These are phyloP conservation scores for Arachnomyces sp. DNA, from an alignment of 2,329 filamentous ascomycete species.

Conservation along the genomic window DNA sequence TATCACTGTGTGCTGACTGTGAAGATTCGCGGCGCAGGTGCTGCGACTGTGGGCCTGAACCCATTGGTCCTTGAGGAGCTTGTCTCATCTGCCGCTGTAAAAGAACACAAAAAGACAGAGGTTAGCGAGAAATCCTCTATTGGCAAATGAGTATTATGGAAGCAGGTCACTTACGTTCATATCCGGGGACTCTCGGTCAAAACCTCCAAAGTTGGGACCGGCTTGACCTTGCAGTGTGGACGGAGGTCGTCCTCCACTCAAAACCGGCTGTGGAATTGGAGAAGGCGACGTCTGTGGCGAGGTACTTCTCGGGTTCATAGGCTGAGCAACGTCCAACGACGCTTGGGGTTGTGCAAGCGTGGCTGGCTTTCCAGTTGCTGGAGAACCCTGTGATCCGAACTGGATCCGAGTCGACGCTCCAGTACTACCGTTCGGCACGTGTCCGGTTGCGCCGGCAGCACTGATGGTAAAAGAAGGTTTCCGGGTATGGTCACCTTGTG, in stretches of 20 bases:
- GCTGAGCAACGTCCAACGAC: constrained; percentile 43
- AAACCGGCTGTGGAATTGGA: constrained; percentile 81
- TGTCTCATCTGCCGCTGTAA: constrained; percentile 62
- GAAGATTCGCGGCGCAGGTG: constrained; percentile 83
- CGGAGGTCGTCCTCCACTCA: constrained; percentile 75
- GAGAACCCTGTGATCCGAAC: constrained; percentile 65
- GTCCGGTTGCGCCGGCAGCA: constrained; percentile 68
- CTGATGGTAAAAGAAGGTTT: constrained; percentile 91
- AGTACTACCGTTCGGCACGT: constrained; percentile 61
- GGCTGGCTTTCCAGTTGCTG: constrained; percentile 56
- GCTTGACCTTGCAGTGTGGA: constrained; percentile 64
- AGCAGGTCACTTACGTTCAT: constrained; percentile 54
- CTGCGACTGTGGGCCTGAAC: constrained; percentile 57
- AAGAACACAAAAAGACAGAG: constrained; percentile 15
- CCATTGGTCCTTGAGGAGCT: constrained; percentile 54
- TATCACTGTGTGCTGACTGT: constrained; percentile 71
- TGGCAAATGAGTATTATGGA: too few species aligned
- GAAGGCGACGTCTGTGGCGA: constrained; percentile 86
- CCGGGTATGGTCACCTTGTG: constrained; percentile 63
- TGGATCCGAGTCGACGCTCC: constrained; percentile 49
- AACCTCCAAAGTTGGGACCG: constrained; percentile 74
- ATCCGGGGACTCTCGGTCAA: constrained; percentile 62
- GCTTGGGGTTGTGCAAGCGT: constrained; percentile 37
- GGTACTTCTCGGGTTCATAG: constrained; percentile 62
- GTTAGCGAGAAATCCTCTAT: constrained; percentile 8